phyloP scores from a whole-genome alignment of 768 basidiomycete species.

The Leccinum barrowsii region DNA sequence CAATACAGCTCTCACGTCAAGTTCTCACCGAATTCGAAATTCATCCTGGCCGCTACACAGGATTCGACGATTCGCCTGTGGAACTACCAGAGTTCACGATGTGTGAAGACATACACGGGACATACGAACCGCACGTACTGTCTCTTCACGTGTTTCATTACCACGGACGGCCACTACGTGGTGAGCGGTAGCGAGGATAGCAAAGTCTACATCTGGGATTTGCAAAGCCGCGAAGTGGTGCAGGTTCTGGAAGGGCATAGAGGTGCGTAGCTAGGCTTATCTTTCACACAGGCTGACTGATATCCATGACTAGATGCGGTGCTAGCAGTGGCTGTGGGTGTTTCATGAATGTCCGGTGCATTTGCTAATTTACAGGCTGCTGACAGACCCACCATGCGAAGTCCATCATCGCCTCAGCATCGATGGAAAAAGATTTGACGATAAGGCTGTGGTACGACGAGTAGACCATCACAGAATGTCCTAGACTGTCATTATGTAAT shows the following conservation, averaged over 20 bases:
- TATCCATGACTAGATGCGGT: slow-evolving; percentile 47
- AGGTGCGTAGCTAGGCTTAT: slow-evolving; percentile 42
- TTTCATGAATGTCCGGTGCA: background rate
- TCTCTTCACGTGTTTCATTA: slow-evolving; percentile 65
- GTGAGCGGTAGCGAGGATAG: slow-evolving; percentile 89
- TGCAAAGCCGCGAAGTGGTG: slow-evolving; percentile 74
- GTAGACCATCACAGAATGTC: background rate
- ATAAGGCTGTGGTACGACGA: slow-evolving; percentile 78
- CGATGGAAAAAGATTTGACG: slow-evolving; percentile 83
- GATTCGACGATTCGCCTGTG: slow-evolving; percentile 93
- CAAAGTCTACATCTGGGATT: slow-evolving; percentile 86
- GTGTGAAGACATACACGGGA: slow-evolving; percentile 89
- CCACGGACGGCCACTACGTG: slow-evolving; percentile 59
- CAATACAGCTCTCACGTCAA: slow-evolving; percentile 70
- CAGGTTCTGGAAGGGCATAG: slow-evolving; percentile 79
- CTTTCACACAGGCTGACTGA: background rate
- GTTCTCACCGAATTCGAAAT: slow-evolving; percentile 91
- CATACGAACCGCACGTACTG: slow-evolving; percentile 86
- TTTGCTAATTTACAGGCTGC: background rate
- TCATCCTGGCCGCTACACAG: slow-evolving; percentile 86
- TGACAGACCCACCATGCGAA: slow-evolving; percentile 71
- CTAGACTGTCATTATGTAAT: background rate
- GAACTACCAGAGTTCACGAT: slow-evolving; percentile 88
- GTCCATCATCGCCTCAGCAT: slow-evolving; percentile 80
- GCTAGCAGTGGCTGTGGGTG: slow-evolving; percentile 69